These are phyloP conservation scores for Neonectria magnoliae DNA, from an alignment of 2,329 filamentous ascomycete genomes.

Conservation along the genomic window DNA sequence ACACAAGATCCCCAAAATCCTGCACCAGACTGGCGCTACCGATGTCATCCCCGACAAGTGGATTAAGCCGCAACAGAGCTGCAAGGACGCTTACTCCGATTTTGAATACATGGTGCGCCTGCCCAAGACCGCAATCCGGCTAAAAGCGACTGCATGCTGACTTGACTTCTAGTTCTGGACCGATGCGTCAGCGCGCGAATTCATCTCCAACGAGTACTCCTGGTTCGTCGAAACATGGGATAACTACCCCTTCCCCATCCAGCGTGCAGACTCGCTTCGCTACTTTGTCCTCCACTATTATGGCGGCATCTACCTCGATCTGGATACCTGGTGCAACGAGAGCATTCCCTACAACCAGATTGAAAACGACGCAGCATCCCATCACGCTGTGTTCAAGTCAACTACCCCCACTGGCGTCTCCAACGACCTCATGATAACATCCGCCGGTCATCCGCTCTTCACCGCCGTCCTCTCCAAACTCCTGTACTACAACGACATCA, in stretches of 20 bases:
- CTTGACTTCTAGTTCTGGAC: conserved; percentile 71
- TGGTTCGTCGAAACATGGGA: conserved; percentile 78
- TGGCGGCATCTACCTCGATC: conserved; percentile 78
- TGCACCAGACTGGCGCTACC: conserved; percentile 79
- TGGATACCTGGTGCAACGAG: conserved; percentile 47
- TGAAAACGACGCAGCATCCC: conserved; percentile 32
- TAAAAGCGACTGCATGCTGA: neutral
- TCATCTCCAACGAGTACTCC: conserved; percentile 75
- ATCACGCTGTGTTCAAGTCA: conserved; percentile 47
- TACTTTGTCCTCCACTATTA: conserved; percentile 79
- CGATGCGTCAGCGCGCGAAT: conserved; percentile 71
- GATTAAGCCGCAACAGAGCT: conserved; percentile 72
- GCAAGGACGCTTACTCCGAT: conserved; percentile 72
- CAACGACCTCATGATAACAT: conserved; percentile 82
- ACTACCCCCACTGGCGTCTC: conserved; percentile 82
- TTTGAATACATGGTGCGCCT: conserved; percentile 76
- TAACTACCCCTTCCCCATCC: conserved; percentile 75
- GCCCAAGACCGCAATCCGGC: neutral
- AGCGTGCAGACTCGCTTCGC: conserved; percentile 76
- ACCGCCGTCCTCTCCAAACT: conserved; percentile 73
- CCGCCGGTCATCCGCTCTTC: conserved; percentile 80
- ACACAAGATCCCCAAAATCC: conserved; percentile 76
- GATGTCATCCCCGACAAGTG: conserved; percentile 74
- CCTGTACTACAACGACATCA: conserved; percentile 66
- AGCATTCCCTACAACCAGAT: conserved; percentile 43